Conservation (phyloP, 352 stramenopile species). For the Phytophthora pistaciae region DNA sequence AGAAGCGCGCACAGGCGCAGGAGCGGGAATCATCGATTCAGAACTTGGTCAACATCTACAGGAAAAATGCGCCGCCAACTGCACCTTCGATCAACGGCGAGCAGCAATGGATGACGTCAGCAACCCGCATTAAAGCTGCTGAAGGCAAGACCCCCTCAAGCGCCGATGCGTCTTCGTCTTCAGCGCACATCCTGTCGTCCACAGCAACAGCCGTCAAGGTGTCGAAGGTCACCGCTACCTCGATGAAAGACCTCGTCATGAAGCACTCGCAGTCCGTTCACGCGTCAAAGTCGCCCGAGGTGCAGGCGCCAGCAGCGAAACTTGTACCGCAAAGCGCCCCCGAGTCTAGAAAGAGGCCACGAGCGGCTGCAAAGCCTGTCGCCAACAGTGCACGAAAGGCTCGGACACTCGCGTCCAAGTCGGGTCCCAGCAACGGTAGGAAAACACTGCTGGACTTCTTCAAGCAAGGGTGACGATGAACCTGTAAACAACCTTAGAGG, state of each 20-base stretch:
- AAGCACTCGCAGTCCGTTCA: constrained; percentile 34
- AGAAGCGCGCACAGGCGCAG: constrained; percentile 31
- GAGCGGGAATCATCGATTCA: constrained; percentile 36
- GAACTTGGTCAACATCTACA: constrained; percentile 28
- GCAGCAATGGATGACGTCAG: constrained; percentile 5
- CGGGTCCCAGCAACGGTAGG: constrained; percentile 11
- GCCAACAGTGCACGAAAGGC: constrained; percentile 23
- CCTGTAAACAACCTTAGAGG: constrained; percentile 23
- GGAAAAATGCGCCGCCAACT: constrained; percentile 9
- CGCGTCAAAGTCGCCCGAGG: constrained; percentile 6
- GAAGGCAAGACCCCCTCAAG: constrained; percentile 24
- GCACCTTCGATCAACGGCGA: constrained; percentile 1
- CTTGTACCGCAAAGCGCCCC: constrained; percentile 22
- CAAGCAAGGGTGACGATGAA: constrained; percentile 23
- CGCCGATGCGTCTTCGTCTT: background rate
- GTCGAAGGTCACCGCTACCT: constrained; percentile 31
- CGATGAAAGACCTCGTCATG: constrained; percentile 48
- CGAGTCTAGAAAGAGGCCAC: constrained; percentile 35
- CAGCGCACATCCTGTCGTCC: constrained; percentile 17
- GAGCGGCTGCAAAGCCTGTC: constrained; percentile 15
- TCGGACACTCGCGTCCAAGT: constrained; percentile 15
- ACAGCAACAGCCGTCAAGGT: constrained; percentile 18
- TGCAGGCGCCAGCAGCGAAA: constrained; percentile 5
- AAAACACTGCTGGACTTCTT: constrained; percentile 65
- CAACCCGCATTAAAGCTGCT: constrained; percentile 17